Base-by-base conservation (phyloP, 2,329 filamentous ascomycete species). In the Zasmidium angulare region DNA sequence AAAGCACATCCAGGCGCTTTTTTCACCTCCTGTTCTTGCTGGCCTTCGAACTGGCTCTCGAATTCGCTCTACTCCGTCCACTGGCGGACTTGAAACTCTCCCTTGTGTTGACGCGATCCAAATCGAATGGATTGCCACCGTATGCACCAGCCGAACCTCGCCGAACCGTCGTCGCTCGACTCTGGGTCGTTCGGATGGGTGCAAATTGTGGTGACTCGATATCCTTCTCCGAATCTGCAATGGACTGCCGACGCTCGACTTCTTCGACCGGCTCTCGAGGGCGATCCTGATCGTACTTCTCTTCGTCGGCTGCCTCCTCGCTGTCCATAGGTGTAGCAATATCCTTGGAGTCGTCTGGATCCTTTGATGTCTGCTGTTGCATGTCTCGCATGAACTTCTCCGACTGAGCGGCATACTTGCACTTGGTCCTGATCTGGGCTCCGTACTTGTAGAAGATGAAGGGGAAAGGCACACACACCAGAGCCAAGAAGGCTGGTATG, bases 371-470 rank as follows among this genome's bases (percentile, higher is more conserved):
- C 50, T 68, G 62, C 22, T 66, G 69, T 20, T 78, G 78, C 55
- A 84, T 69, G 49, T 75, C 76, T 53, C 74, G 72, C 74, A 89
- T 79, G 60, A 89, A 83, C 11, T 78, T 79, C 26, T 87, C 86
- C 6, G 88, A 84, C 73, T 90, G 82, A 10, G 84, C 82, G 4
- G 89, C 85, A 69, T 83, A 92, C 76, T 88, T 87, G 81, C 89
- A 91, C 69, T 80, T 84, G 71, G 81, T 77, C 21, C 89, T 82
- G 66, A 93, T 88, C 24, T 63, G 21, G 6, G 74, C 77, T 43
- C 89, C 89, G 71, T 90, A 65, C 66, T 83, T 86, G 77, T 89
- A 90, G 74, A 93, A 90, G 17, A 93, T 72, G 73, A 89, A 88
- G 0, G 90, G 89, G 69, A 90, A 88, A 0, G 90, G 89, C 19